Evolutionary conservation across 2,329 filamentous ascomycete species (phyloP).

Genomic region (Arachnomyces sp.): DNA sequence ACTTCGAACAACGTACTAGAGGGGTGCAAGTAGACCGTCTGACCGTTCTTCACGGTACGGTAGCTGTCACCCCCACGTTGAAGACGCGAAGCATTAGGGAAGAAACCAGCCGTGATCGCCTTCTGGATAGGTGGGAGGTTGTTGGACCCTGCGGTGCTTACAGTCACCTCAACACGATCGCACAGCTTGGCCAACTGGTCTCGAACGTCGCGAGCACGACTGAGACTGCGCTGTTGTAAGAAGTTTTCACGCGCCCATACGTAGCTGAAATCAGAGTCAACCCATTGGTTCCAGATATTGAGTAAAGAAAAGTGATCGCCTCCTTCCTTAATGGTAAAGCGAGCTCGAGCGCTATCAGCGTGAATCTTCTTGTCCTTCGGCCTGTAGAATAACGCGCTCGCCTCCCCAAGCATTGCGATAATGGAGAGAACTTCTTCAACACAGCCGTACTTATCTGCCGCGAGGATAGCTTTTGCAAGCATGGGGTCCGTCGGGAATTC

Average conservation of each 20-base stretch:
- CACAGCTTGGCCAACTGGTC: conserved; percentile 89
- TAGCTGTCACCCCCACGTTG: conserved; percentile 81
- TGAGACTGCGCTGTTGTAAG: conserved; percentile 81
- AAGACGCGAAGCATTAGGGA: conserved; percentile 80
- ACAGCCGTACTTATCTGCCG: conserved; percentile 82
- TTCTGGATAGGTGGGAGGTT: conserved; percentile 77
- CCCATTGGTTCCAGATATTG: conserved; percentile 94
- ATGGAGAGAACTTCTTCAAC: conserved; percentile 88
- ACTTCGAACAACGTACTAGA: conserved; percentile 70
- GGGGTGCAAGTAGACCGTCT: conserved; percentile 86
- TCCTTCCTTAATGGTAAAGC: conserved; percentile 83
- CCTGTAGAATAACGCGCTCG: conserved; percentile 81
- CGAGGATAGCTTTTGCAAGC: conserved; percentile 80
- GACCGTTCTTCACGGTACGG: conserved; percentile 81
- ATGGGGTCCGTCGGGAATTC: conserved; percentile 91
- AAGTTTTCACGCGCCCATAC: conserved; percentile 93
- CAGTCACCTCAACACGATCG: conserved; percentile 77
- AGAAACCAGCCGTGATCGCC: conserved; percentile 84
- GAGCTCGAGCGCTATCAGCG: conserved; percentile 78
- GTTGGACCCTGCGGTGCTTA: conserved; percentile 57
- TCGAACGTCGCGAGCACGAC: conserved; percentile 78
- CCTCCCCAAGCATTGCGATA: conserved; percentile 88
- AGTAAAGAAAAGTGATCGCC: conserved; percentile 83
- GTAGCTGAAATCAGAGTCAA: conserved; percentile 78
- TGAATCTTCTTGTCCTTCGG: conserved; percentile 97